Evolutionary conservation across 257 asterid genomes (phyloP).

Genomic region (Galeopsis tetrahit): DNA sequence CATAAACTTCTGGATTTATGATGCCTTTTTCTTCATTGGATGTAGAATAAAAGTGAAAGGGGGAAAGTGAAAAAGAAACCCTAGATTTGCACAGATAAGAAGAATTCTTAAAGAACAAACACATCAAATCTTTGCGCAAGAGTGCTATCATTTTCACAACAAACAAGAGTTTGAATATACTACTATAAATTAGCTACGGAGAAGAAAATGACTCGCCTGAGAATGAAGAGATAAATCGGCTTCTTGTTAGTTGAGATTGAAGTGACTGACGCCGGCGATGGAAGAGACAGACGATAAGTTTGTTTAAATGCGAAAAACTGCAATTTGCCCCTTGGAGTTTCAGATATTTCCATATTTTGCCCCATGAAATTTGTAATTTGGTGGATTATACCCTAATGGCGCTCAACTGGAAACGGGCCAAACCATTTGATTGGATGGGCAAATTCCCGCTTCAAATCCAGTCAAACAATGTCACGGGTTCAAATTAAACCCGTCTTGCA

Average conservation of each 20-base stretch:
- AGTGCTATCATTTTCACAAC: not conserved
- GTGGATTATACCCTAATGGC: no score
- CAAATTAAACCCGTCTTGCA: no score
- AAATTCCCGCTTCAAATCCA: no score
- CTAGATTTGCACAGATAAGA: slow-evolving; percentile 20
- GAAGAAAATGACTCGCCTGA: slow-evolving; percentile 7
- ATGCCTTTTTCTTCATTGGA: slow-evolving; percentile 14
- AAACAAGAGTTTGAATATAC: not conserved
- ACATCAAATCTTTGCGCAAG: slow-evolving; percentile 1
- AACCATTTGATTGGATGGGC: no score
- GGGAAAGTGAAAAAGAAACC: not conserved
- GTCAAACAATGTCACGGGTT: no score
- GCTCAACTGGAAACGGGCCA: no score
- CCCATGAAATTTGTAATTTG: not conserved
- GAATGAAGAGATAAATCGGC: not conserved
- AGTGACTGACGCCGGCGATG: not conserved
- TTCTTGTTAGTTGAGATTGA: not conserved
- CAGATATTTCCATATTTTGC: not conserved
- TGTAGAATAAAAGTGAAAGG: slow-evolving; percentile 21
- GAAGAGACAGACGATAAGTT: not conserved
- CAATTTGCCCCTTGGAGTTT: slow-evolving; percentile 5
- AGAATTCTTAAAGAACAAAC: slow-evolving; percentile 14
- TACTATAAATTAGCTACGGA: not conserved
- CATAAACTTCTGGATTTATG: slow-evolving; percentile 3
- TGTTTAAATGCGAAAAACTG: not conserved